Conservation (phyloP, 345 rosid genomes). For the Salix suchowensis region DNA sequence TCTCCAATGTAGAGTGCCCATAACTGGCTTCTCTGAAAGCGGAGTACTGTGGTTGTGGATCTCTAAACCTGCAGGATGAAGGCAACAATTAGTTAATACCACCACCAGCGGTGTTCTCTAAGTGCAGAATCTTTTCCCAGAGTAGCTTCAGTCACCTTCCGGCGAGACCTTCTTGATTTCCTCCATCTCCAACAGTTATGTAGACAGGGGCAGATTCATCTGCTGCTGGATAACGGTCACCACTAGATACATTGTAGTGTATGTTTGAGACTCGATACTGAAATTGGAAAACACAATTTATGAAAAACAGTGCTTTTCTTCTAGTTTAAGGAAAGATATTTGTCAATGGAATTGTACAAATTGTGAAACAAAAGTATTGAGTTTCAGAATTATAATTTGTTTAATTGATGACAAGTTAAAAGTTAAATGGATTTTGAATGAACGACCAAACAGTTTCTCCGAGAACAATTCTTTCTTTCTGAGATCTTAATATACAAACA, state of each 20-base stretch:
- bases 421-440: not conserved
- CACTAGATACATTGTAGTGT: slow-evolving; percentile 64
- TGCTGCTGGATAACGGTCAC: slow-evolving; percentile 52
- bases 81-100: not conserved
- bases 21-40: slow-evolving; percentile 96
- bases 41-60: slow-evolving; percentile 91
- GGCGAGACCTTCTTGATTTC: slow-evolving; percentile 92
- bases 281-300: slow-evolving; percentile 6
- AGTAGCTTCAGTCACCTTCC: slow-evolving; percentile 46
- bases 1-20: slow-evolving; percentile 83
- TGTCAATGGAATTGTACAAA: not conserved
- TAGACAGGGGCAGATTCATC: slow-evolving; percentile 87
- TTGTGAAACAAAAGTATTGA: not conserved
- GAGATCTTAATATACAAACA: not conserved
- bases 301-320: not conserved
- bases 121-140: not conserved
- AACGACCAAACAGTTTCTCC: not conserved
- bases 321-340: not conserved
- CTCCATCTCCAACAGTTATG: slow-evolving; percentile 91
- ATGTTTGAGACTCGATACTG: slow-evolving; percentile 84
- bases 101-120: not conserved
- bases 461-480: not conserved
- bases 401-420: not conserved
- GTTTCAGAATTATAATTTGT: not conserved
- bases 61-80: slow-evolving; percentile 50